A percentile compares a stretch with the other conserved stretches of the same genome.
Evolutionary conservation across 257 asterid species (phyloP).

Genomic region (Sherardia arvensis): DNA sequence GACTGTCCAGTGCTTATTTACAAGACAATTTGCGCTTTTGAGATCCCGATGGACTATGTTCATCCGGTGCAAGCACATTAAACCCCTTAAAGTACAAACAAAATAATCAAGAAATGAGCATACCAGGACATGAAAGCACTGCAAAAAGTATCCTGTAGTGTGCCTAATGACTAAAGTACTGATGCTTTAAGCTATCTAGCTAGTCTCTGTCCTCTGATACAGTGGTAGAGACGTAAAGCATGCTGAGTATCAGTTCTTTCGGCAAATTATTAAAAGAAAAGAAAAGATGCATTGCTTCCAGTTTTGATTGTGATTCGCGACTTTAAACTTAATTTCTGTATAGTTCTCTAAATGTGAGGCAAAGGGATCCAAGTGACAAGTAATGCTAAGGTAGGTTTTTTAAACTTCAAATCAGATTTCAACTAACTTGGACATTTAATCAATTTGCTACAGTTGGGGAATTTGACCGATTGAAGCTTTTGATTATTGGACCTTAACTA

Average conservation of each 20-base stretch:
- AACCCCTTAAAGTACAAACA: constrained; percentile 43
- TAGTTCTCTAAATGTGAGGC: not conserved
- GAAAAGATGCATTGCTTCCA: not conserved
- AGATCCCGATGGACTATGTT: constrained; percentile 82
- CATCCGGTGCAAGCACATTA: constrained; percentile 81
- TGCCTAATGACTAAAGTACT: not conserved
- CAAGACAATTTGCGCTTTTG: constrained; percentile 91
- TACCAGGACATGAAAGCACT: not conserved
- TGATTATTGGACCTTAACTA: not conserved
- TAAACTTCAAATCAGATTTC: not conserved
- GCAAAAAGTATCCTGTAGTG: not conserved
- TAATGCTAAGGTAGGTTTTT: not conserved
- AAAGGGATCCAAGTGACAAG: not conserved
- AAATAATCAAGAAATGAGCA: not conserved
- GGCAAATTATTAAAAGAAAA: not conserved
- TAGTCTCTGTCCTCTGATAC: not conserved
- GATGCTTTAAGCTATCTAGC: not conserved
- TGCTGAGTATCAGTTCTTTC: not conserved
- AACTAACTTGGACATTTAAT: not conserved
- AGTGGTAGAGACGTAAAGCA: not conserved
- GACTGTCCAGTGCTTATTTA: constrained; percentile 77
- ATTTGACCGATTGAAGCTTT: not conserved
- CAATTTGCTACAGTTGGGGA: not conserved
- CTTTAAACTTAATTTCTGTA: not conserved
- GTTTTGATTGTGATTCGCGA: not conserved